Conservation (phyloP, 495 filamentous ascomycete genomes). For the Tetracladium marchalianum region DNA sequence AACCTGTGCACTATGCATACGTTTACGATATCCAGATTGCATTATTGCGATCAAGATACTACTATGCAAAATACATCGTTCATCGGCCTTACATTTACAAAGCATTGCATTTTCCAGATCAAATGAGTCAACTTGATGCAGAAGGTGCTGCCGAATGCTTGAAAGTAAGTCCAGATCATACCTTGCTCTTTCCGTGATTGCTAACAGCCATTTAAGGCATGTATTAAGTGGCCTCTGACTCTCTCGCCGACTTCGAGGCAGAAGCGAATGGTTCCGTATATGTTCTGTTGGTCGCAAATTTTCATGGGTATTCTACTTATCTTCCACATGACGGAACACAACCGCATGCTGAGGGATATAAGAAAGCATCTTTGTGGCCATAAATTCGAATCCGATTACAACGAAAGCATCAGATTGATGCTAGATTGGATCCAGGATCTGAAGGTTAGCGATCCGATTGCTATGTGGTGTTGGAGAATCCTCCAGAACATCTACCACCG, state of each 20-base stretch:
- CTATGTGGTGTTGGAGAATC: conserved; percentile 43
- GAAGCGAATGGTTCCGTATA: conserved; percentile 45
- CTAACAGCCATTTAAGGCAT: conserved; percentile 16
- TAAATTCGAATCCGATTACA: conserved; percentile 35
- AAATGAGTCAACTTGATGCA: conserved; percentile 41
- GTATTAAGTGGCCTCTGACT: conserved; percentile 44
- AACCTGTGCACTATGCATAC: conserved; percentile 33
- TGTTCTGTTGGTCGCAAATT: conserved; percentile 50
- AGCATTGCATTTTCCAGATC: conserved; percentile 44
- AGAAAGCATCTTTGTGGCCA: conserved; percentile 30
- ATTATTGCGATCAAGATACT: conserved; percentile 45
- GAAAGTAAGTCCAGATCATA: conserved; percentile 14
- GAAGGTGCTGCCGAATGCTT: conserved; percentile 41
- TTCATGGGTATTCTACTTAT: conserved; percentile 46
- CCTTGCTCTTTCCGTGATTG: neutral
- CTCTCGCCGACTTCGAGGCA: conserved; percentile 44
- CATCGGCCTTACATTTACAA: conserved; percentile 53
- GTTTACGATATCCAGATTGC: conserved; percentile 45
- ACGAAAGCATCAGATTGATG: conserved; percentile 36
- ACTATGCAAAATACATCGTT: conserved; percentile 48
- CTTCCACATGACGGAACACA: conserved; percentile 38
- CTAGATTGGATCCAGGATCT: conserved; percentile 46
- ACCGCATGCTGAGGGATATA: conserved; percentile 36
- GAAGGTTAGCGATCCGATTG: conserved; percentile 34
- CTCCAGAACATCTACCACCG: conserved; percentile 32